Conservation (phyloP, 345 rosid species). For the Eucalyptus guilfoylei region DNA sequence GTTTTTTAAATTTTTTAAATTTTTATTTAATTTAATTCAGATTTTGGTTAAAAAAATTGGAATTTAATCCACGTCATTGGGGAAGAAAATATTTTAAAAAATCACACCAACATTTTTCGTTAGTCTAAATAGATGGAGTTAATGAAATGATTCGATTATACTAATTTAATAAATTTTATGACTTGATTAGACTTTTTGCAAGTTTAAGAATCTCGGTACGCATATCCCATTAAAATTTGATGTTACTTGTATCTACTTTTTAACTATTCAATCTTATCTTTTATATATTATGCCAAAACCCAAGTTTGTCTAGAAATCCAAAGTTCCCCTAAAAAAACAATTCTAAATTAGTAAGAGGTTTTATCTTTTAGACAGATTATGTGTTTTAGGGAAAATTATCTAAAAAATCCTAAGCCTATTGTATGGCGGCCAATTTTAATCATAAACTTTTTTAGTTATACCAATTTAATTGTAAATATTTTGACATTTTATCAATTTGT, state of each 20-base stretch:
- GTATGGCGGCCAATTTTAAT: not conserved
- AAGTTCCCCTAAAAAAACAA: not conserved
- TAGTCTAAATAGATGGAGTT: no score
- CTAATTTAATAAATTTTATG: no score
- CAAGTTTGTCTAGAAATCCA: not conserved
- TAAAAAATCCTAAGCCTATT: not conserved
- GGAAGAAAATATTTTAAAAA: no score
- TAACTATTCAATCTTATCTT: not conserved
- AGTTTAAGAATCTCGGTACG: no score
- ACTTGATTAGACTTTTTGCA: no score
- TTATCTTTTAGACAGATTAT: not conserved
- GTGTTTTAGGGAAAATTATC: not conserved
- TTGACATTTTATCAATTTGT: not conserved
- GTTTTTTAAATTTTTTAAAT: accelerated
- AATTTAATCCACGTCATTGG: no score
- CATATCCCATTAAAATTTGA: no score
- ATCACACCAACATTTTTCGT: no score
- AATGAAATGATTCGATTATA: no score
- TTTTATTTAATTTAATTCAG: no score
- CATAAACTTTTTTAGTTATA: accelerated
- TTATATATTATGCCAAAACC: not conserved
- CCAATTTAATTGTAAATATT: not conserved
- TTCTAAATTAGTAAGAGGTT: not conserved
- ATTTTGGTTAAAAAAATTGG: no score
- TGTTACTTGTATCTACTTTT: not conserved